Evolutionary conservation across 805 yeast species (phyloP).

Genomic region (Grigorovia transvaalensis): DNA sequence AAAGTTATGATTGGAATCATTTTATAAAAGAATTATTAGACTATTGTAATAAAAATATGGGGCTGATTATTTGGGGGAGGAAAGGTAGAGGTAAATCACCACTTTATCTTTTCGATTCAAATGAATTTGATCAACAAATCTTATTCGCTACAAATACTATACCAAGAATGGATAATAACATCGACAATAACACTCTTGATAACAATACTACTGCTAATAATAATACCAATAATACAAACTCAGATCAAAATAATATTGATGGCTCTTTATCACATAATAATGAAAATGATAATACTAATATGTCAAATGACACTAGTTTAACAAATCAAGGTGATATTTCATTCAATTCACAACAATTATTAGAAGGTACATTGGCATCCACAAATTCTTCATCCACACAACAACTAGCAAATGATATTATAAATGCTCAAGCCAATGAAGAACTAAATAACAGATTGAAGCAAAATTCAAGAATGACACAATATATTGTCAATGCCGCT

Average conservation of each 20-base stretch:
- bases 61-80: conserved; percentile 62
- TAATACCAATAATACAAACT: not conserved
- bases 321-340: not conserved
- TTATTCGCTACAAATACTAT: conserved; percentile 16
- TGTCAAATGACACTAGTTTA: not conserved
- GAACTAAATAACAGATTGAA: not conserved
- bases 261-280: not conserved
- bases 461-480: conserved; percentile 3
- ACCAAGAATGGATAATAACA: not conserved
- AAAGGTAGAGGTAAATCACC: conserved; percentile 30
- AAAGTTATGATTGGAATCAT: conserved; percentile 76
- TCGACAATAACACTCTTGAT: not conserved
- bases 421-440: not conserved
- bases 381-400: not conserved
- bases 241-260: not conserved
- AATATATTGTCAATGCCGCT: conserved; percentile 18
- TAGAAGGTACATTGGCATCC: not conserved
- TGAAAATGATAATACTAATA: not conserved
- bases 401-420: not conserved
- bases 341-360: not conserved
- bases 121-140: conserved; percentile 19
- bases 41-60: conserved; percentile 65
- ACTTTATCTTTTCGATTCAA: conserved; percentile 13
- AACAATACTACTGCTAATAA: not conserved
- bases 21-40: conserved; percentile 73